These are phyloP conservation scores for Colletotrichum higginsianum DNA, from an alignment of 2,329 filamentous ascomycete genomes.

Conservation along the genomic window DNA sequence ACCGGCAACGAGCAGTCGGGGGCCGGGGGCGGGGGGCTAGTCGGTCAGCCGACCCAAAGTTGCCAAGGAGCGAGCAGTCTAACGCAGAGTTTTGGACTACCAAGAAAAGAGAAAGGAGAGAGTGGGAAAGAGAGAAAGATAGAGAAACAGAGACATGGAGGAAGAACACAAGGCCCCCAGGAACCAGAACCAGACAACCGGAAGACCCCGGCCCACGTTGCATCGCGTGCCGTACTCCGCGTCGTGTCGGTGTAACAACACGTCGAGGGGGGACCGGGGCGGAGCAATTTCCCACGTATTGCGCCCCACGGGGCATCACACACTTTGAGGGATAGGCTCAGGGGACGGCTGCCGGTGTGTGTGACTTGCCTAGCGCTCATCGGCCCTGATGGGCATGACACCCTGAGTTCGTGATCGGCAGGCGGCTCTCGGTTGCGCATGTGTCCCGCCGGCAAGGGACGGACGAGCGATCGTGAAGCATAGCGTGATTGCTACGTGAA, in stretches of 20 bases:
- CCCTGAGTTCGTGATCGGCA: neutral
- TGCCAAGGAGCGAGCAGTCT: neutral
- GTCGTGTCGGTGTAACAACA: constrained; percentile 37
- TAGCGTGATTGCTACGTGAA: neutral
- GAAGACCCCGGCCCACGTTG: neutral
- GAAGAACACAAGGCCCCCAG: neutral
- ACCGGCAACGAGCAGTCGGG: neutral
- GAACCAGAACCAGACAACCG: neutral
- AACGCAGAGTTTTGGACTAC: neutral
- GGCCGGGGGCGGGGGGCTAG: no score
- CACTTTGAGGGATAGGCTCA: neutral
- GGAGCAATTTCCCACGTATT: constrained; percentile 26
- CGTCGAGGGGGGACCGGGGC: constrained; percentile 23
- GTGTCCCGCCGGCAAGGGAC: neutral
- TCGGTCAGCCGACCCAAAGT: neutral
- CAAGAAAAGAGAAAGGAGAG: no score
- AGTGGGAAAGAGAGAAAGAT: no score
- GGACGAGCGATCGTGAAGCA: neutral
- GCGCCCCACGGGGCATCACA: neutral
- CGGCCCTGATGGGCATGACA: neutral
- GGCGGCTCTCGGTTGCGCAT: constrained; percentile 3
- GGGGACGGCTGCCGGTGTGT: neutral
- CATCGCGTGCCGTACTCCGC: neutral
- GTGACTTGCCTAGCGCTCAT: neutral
- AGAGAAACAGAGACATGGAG: no score